phyloP scores from a whole-genome alignment of 2,329 filamentous ascomycete species.

The Plenodomus lindquistii region DNA sequence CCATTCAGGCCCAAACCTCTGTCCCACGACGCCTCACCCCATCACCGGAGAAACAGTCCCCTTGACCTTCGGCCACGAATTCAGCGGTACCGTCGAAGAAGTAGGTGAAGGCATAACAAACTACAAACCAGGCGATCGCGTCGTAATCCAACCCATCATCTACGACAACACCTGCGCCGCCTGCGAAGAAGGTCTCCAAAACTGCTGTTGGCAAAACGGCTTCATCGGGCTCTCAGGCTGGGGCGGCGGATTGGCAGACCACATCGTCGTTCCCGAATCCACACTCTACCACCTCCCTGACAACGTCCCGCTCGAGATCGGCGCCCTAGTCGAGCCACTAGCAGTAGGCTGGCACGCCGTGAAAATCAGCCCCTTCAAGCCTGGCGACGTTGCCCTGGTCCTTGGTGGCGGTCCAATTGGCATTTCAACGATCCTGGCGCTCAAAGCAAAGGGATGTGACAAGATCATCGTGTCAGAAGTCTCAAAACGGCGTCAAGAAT shows the following conservation, averaged over 20 bases:
- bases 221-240: conserved; percentile 58
- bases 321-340: conserved; percentile 58
- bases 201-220: conserved; percentile 59
- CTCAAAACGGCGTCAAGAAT: conserved; percentile 52
- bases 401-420: conserved; percentile 60
- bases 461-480: conserved; percentile 60
- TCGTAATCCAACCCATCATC: conserved; percentile 58
- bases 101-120: conserved; percentile 54
- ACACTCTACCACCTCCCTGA: conserved; percentile 54
- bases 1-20: conserved; percentile 51
- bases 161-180: conserved; percentile 58
- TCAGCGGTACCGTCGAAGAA: conserved; percentile 57
- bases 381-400: conserved; percentile 52
- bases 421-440: conserved; percentile 42
- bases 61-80: conserved; percentile 60
- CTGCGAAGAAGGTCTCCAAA: conserved; percentile 57
- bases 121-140: conserved; percentile 54
- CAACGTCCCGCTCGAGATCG: conserved; percentile 56
- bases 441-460: conserved; percentile 36
- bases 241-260: conserved; percentile 58
- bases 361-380: conserved; percentile 54
- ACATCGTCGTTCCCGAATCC: conserved; percentile 55
- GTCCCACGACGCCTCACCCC: conserved; percentile 57
- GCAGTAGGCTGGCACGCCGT: conserved; percentile 62
- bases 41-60: conserved; percentile 58